Evolutionary conservation across 2,329 filamentous ascomycete species (phyloP).

Genomic region (Cercospora sojina): DNA sequence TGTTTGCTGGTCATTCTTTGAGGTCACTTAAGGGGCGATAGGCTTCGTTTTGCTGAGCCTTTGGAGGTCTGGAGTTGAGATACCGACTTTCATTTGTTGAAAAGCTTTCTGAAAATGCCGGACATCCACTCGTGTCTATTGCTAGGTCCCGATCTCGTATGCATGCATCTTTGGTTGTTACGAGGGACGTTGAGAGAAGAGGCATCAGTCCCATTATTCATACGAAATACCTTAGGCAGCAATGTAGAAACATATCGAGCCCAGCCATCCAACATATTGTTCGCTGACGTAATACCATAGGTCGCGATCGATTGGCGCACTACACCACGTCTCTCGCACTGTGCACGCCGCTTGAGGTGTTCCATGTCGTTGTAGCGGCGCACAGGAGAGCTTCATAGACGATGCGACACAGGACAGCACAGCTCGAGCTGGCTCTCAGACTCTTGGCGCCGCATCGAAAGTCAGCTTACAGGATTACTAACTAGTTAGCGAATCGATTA

Average conservation of each 20-base stretch:
- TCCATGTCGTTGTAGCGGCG: background rate
- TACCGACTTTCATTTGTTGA: background rate
- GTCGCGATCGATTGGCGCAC: too few species aligned
- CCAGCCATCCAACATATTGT: background rate
- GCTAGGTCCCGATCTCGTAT: too few species aligned
- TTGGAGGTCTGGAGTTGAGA: background rate
- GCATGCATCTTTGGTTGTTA: too few species aligned
- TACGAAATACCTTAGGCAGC: too few species aligned
- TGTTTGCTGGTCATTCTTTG: background rate
- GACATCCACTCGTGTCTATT: background rate
- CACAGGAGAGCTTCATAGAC: background rate
- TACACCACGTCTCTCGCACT: too few species aligned
- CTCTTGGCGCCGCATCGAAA: background rate
- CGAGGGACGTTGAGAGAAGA: too few species aligned
- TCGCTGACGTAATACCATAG: too few species aligned
- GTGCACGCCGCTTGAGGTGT: too few species aligned
- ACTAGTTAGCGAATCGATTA: too few species aligned
- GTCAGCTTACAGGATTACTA: too few species aligned
- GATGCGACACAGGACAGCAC: background rate
- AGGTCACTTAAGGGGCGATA: background rate
- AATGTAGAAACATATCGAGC: background rate
- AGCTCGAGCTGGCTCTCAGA: background rate
- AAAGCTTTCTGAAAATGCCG: background rate
- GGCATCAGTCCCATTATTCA: too few species aligned
- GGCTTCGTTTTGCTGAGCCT: background rate